Percentiles rank a stretch among this genome's conserved stretches.
Evolutionary conservation across 768 basidiomycete species (phyloP).

Genomic region (Auriscalpium vulgare): DNA sequence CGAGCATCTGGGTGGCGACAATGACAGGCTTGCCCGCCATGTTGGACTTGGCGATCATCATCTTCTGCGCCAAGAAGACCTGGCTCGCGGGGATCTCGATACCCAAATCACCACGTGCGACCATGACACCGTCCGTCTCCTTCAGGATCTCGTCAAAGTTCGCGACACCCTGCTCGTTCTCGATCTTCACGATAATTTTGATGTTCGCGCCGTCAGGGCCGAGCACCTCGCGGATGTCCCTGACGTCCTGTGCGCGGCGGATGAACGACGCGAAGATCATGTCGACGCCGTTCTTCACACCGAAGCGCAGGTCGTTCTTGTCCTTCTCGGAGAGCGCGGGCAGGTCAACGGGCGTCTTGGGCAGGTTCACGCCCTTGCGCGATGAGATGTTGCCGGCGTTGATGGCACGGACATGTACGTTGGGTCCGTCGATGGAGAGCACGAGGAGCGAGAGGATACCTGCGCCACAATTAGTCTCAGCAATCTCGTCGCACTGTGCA

Average conservation of each 20-base stretch:
- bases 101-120: conserved; percentile 97
- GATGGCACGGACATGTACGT: conserved; percentile 75
- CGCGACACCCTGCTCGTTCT: conserved; percentile 97
- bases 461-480: conserved; percentile 16
- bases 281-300: conserved; percentile 96
- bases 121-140: conserved; percentile 98
- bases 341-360: conserved; percentile 95
- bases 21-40: conserved; percentile 97
- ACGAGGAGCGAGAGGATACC: conserved; percentile 92
- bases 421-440: conserved; percentile 74
- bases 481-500: not conserved
- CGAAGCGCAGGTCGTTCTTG: conserved; percentile 89
- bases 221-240: conserved; percentile 86
- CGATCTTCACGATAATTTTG: conserved; percentile 99
- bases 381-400: conserved; percentile 93
- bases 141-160: conserved; percentile 98
- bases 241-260: conserved; percentile 89
- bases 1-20: conserved; percentile 99
- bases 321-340: conserved; percentile 98
- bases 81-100: conserved; percentile 99
- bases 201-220: conserved; percentile 93
- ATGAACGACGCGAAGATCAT: conserved; percentile 99
- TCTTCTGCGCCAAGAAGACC: conserved; percentile 99
- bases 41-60: conserved; percentile 99
- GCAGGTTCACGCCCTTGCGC: conserved; percentile 98